phyloP scores from a whole-genome alignment of 2,329 filamentous ascomycete genomes.

The Hypocrella siamensis region DNA sequence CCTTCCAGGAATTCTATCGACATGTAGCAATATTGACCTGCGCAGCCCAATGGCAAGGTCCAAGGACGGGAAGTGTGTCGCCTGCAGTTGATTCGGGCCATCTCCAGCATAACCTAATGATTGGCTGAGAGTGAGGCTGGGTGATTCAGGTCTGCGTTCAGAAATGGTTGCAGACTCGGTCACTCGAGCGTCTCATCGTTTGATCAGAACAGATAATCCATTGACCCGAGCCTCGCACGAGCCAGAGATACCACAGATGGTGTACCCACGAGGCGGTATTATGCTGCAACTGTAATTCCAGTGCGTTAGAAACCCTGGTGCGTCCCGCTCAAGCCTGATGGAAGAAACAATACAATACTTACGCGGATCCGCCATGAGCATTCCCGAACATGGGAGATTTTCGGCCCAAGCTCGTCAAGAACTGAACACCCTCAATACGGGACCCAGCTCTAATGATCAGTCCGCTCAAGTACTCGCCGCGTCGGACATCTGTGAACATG shows the following conservation, averaged over 20 bases:
- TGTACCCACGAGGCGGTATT: slow-evolving; percentile 79
- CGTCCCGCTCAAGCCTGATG: background rate
- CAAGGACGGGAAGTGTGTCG: too few relatives aligned
- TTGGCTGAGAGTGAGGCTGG: too few relatives aligned
- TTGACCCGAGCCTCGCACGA: slow-evolving; percentile 71
- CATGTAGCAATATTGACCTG: too few relatives aligned
- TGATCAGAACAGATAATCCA: slow-evolving; percentile 64
- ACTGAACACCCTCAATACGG: slow-evolving; percentile 80
- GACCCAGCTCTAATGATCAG: slow-evolving; percentile 68
- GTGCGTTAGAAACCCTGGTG: background rate
- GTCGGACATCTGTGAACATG: slow-evolving; percentile 52
- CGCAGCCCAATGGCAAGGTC: too few relatives aligned
- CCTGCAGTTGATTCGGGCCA: too few relatives aligned
- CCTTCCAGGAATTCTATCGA: too few relatives aligned
- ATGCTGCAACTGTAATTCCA: slow-evolving; percentile 52
- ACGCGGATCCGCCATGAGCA: slow-evolving; percentile 64
- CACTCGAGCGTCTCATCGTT: slow-evolving; percentile 12
- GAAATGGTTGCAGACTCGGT: background rate
- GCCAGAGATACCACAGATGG: slow-evolving; percentile 74
- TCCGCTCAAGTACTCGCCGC: slow-evolving; percentile 74
- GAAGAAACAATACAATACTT: slow-evolving; percentile 30
- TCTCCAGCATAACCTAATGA: too few relatives aligned
- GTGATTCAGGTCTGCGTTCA: too few relatives aligned
- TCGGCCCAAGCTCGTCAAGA: slow-evolving; percentile 77
- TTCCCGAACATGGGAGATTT: slow-evolving; percentile 80